Percentiles rank a stretch among this genome's conserved stretches.
These are phyloP conservation scores for Cydonia oblonga DNA, from an alignment of 331 rosid genomes.

Conservation along the genomic window DNA sequence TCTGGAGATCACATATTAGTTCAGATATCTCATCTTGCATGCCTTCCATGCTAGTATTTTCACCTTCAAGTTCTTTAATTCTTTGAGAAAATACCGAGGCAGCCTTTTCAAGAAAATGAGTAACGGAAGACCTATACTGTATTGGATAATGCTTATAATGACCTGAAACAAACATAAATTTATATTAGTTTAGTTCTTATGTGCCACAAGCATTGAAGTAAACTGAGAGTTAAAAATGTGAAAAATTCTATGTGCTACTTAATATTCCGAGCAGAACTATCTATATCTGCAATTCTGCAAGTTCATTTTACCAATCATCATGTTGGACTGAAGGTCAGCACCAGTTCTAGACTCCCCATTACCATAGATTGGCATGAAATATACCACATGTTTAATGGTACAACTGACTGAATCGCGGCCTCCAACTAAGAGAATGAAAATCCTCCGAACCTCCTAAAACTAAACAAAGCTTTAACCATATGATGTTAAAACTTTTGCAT, in stretches of 20 bases:
- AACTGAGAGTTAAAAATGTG: neutral
- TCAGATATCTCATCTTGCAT: conserved; percentile 61
- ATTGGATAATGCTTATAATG: conserved; percentile 61
- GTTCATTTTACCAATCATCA: neutral
- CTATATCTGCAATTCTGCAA: neutral
- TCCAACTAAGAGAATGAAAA: neutral
- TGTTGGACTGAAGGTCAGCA: neutral
- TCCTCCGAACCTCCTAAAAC: neutral
- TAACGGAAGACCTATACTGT: conserved; percentile 65
- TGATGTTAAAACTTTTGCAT: neutral
- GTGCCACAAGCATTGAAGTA: neutral
- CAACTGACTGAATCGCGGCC: neutral
- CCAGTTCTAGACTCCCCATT: neutral
- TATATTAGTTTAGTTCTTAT: neutral
- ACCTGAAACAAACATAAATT: conserved; percentile 33
- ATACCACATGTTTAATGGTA: neutral
- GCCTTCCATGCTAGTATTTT: conserved; percentile 39
- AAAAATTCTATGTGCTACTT: neutral
- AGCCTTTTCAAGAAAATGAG: conserved; percentile 58
- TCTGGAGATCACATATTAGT: conserved; percentile 74
- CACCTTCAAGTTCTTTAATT: conserved; percentile 32
- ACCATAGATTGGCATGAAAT: neutral
- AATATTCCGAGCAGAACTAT: too few species aligned
- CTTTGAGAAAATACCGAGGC: conserved; percentile 43
- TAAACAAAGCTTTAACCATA: neutral